Evolutionary conservation across 495 filamentous ascomycete species (phyloP), one percentile per base, ranked within the genome.

Genomic region (Trichocladium antarcticum): DNA sequence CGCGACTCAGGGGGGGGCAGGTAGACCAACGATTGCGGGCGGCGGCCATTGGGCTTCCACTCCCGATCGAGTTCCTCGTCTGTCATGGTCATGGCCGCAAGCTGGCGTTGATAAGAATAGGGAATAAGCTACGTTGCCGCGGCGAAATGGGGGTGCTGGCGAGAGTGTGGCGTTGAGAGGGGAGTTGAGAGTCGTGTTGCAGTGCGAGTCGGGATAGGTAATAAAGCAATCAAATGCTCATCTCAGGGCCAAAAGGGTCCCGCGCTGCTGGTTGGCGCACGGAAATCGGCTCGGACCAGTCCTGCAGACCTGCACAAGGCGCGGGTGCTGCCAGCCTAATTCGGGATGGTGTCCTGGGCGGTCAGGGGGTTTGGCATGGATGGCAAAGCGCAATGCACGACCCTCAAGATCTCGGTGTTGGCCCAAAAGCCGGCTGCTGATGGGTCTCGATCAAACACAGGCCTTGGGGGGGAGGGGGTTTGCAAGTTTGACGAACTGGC

Each of bases 21-120:
- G 47, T 42, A 42, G 39, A 79, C 85, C 67, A 70, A 90, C 86
- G 86, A 90, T 73, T 89, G 84, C 44, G 85, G 85, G 37, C 82
- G 81, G 54, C 75, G 72, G 55, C 72, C 74, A 63, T 72, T 85
- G 32, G 85, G 83, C 74, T 86, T 83, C 82, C 83, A 88, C 63
- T 82, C 82, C 55, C 74, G 75, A 60, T 82, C 75, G 60, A 79
- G 69, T 48, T 85, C 82, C 52, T 75, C 70, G 64, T 85, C 81
- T 39, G 82, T 66, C 47, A 57, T 62, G 53, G 59, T 62, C 60
- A 63, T 68, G 17, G 55, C 64, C 50, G 62, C 38, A 17, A 29
- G 36, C 17, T 14, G 35, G n/a, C 20, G 38, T 28, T 17, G 43
- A 27, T 14, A 51, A 22, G 24, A 51, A 29, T 34, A 17, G 16